These are phyloP conservation scores for Verticillium klebahnii DNA, from an alignment of 2,329 filamentous ascomycete species.

Conservation along the genomic window DNA sequence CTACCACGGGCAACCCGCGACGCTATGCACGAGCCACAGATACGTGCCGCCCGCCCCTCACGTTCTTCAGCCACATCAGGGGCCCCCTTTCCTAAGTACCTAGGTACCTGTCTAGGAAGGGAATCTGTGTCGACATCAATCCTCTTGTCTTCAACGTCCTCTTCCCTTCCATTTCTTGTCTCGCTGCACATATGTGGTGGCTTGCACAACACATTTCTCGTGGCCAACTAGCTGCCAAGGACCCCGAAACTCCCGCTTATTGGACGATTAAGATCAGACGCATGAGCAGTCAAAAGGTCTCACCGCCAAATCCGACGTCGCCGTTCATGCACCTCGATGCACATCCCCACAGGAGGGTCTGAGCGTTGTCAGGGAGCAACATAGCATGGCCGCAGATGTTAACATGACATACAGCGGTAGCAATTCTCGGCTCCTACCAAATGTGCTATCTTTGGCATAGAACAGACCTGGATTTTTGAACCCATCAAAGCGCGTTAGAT, in stretches of 20 bases:
- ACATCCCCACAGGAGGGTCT: background rate
- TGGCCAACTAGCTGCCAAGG: background rate
- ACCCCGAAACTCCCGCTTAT: background rate
- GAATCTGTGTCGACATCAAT: background rate
- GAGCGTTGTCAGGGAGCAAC: background rate
- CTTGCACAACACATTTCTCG: background rate
- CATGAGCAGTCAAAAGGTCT: background rate
- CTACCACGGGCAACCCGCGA: constrained; percentile 13
- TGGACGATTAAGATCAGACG: background rate
- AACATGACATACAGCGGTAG: too few relatives aligned
- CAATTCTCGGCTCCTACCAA: too few relatives aligned
- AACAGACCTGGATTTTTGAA: too few relatives aligned
- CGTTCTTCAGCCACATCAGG: background rate
- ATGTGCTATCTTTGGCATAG: too few relatives aligned
- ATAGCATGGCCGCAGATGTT: background rate
- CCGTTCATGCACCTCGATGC: background rate
- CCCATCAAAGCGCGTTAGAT: too few relatives aligned
- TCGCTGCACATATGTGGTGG: background rate
- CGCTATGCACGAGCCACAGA: background rate
- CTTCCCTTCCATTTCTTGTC: background rate
- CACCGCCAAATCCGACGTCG: background rate
- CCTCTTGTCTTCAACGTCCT: background rate
- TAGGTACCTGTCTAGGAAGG: background rate
- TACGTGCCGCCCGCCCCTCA: background rate
- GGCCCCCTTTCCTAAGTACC: too few relatives aligned